phyloP scores from a whole-genome alignment of 768 basidiomycete genomes.

The Calocera viscosa region DNA sequence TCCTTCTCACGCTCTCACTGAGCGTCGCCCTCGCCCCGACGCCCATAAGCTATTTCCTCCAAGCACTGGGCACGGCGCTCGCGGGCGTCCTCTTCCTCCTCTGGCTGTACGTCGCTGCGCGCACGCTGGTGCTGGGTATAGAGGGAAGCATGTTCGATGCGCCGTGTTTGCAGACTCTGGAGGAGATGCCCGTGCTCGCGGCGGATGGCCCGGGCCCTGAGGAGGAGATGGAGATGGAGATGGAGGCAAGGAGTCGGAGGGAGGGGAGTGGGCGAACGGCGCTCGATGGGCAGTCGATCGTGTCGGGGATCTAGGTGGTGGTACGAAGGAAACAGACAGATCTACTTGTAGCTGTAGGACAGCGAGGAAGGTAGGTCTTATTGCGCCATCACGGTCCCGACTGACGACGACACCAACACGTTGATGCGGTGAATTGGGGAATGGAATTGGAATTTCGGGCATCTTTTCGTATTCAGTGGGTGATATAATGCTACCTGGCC shows the following conservation, averaged over 20 bases:
- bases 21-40: background rate
- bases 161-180: background rate
- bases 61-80: background rate
- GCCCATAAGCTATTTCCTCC: background rate
- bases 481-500: background rate
- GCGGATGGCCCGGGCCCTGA: background rate
- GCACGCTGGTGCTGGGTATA: background rate
- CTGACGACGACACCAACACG: background rate
- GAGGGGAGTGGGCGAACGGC: background rate
- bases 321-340: background rate
- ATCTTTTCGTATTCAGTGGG: background rate
- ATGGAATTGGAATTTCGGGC: background rate
- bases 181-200: background rate
- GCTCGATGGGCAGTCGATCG: no score
- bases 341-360: no score
- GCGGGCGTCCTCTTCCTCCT: slow-evolving; percentile 2
- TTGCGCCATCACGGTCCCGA: no score
- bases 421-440: background rate
- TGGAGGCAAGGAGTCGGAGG: background rate
- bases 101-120: background rate
- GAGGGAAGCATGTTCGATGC: slow-evolving; percentile 2
- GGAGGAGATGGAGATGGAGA: background rate
- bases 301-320: background rate
- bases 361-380: no score
- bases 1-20: background rate